These are phyloP conservation scores for Pseudomassariella vexata DNA, from an alignment of 2,329 filamentous ascomycete genomes.

Conservation along the genomic window DNA sequence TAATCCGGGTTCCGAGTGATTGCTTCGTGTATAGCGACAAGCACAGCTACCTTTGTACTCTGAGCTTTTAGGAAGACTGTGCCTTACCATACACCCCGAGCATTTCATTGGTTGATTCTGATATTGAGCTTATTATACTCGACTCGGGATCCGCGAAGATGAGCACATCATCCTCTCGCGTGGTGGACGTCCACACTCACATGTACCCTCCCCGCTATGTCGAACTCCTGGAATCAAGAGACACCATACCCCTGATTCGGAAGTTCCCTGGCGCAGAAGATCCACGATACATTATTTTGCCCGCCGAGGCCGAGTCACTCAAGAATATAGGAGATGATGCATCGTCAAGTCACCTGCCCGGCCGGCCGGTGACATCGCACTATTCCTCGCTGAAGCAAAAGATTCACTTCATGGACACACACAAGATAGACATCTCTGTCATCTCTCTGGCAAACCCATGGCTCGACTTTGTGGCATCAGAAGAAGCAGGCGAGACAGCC, in stretches of 20 bases:
- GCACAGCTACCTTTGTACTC: too few relatives aligned
- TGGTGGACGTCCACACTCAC: slow-evolving; percentile 65
- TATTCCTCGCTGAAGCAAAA: slow-evolving; percentile 79
- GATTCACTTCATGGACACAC: slow-evolving; percentile 80
- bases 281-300: slow-evolving; percentile 62
- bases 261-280: slow-evolving; percentile 52
- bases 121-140: background rate
- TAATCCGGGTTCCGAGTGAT: too few relatives aligned
- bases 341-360: slow-evolving; percentile 51
- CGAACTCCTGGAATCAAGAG: slow-evolving; percentile 51
- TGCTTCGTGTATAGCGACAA: too few relatives aligned
- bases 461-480: slow-evolving; percentile 72
- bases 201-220: slow-evolving; percentile 64
- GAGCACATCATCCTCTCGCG: slow-evolving; percentile 28
- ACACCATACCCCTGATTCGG: slow-evolving; percentile 65
- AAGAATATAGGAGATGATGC: slow-evolving; percentile 45
- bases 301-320: slow-evolving; percentile 38
- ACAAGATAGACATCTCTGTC: slow-evolving; percentile 76
- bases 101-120: too few relatives aligned
- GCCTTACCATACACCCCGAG: too few relatives aligned
- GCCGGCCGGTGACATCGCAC: slow-evolving; percentile 75
- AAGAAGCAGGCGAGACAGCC: slow-evolving; percentile 59
- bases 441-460: slow-evolving; percentile 90
- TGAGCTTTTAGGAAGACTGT: too few relatives aligned
- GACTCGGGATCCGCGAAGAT: slow-evolving; percentile 17